These are phyloP conservation scores for Penicillium sp. DNA, from an alignment of 2,329 filamentous ascomycete species.

Conservation along the genomic window DNA sequence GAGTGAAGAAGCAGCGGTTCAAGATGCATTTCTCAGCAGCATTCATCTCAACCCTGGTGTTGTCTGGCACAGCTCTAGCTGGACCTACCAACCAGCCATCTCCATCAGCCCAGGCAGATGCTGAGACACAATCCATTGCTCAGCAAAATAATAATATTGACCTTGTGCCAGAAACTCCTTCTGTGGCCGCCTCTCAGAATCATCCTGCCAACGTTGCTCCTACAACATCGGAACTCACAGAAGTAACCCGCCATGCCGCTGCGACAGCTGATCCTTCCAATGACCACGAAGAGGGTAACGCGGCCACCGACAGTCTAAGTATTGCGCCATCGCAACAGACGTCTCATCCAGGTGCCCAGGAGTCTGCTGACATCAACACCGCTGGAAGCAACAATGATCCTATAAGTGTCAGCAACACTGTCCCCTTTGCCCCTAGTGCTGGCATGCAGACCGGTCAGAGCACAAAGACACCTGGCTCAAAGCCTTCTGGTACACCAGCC, in stretches of 20 bases:
- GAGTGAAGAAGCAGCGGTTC: not conserved
- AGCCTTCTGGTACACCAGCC: not conserved
- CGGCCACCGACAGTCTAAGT: not conserved
- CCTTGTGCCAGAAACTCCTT: not conserved
- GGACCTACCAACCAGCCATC: slow-evolving; percentile 1
- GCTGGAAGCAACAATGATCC: not conserved
- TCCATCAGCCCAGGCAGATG: not conserved
- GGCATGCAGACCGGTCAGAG: not conserved
- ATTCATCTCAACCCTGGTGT: slow-evolving; percentile 9
- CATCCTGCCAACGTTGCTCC: not conserved
- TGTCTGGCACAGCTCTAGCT: slow-evolving; percentile 9
- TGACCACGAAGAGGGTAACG: not conserved
- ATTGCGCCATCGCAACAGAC: not conserved
- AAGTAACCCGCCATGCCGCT: not conserved
- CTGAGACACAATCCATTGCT: not conserved
- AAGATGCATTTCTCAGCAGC: slow-evolving; percentile 15
- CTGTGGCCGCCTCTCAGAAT: slow-evolving; percentile 1
- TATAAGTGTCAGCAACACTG: not conserved
- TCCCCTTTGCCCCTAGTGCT: not conserved
- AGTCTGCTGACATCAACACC: not conserved
- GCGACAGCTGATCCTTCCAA: not conserved
- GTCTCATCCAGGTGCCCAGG: not conserved
- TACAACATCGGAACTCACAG: not conserved
- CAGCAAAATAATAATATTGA: not conserved
- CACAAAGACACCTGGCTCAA: not conserved